Conservation (phyloP, 2,329 filamentous ascomycete species). For the Endocalyx cinctus region DNA sequence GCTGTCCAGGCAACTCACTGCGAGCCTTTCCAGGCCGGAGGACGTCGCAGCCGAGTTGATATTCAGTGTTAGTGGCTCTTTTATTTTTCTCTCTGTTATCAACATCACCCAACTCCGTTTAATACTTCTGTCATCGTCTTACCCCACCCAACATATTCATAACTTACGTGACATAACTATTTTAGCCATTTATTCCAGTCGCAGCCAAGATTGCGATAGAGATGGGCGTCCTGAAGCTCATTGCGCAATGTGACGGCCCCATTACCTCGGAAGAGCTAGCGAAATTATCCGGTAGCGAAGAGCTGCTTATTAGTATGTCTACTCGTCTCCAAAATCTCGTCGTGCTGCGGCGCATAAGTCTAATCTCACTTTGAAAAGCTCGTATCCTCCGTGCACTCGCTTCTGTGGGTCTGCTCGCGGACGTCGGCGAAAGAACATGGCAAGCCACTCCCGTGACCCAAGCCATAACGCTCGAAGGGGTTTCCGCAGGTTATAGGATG, state of each 20-base stretch:
- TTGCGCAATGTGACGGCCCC: conserved; percentile 7
- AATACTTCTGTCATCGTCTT: not conserved
- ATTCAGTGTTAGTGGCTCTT: conserved; percentile 9
- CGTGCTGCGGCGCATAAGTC: not conserved
- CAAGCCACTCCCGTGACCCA: conserved; percentile 17
- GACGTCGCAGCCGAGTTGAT: conserved; percentile 11
- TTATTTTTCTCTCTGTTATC: not conserved
- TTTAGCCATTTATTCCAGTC: conserved; percentile 17
- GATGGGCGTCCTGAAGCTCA: conserved; percentile 20
- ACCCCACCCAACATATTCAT: too few species aligned
- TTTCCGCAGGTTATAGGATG: conserved; percentile 21
- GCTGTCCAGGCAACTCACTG: conserved; percentile 8
- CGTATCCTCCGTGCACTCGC: conserved; percentile 18
- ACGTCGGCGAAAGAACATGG: conserved; percentile 19
- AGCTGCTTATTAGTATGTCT: conserved; percentile 19
- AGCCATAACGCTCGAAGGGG: conserved; percentile 22
- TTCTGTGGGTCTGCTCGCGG: conserved; percentile 18
- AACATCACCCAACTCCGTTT: not conserved
- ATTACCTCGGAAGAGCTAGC: conserved; percentile 17
- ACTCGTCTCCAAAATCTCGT: not conserved
- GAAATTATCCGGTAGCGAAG: conserved; percentile 16
- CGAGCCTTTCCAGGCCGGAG: conserved; percentile 10
- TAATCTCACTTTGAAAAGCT: conserved; percentile 6
- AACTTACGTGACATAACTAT: too few species aligned
- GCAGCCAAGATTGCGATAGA: conserved; percentile 18